Conservation (phyloP, 495 filamentous ascomycete genomes). For the Penicillium nucicola region DNA sequence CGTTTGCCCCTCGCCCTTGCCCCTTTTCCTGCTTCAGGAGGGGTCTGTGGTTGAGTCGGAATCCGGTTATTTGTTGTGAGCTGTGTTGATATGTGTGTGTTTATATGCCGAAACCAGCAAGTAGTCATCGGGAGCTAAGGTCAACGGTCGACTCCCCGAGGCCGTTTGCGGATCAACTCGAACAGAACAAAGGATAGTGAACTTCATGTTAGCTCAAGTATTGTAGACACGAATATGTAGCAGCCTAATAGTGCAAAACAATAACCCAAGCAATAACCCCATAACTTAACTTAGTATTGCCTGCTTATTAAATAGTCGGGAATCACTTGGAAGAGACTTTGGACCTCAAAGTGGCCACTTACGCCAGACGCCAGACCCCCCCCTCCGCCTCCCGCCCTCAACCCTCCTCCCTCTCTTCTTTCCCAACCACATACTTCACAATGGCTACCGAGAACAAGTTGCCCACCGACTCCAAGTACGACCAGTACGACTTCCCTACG, state of each 20-base stretch:
- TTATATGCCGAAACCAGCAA: too few relatives aligned
- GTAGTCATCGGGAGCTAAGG: too few relatives aligned
- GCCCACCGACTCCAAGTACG: conserved; percentile 83
- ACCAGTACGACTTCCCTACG: conserved; percentile 91
- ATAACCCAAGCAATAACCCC: background rate
- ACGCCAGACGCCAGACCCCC: conserved; percentile 12
- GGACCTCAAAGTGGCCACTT: conserved; percentile 20
- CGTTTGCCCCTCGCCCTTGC: conserved; percentile 12
- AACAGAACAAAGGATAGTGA: too few relatives aligned
- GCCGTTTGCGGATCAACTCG: too few relatives aligned
- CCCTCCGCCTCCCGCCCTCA: conserved; percentile 20
- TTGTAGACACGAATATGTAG: too few relatives aligned
- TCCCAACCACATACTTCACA: conserved; percentile 16
- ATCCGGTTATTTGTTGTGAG: background rate
- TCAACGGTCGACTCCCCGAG: too few relatives aligned
- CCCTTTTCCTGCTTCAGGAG: conserved; percentile 11
- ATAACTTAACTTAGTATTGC: background rate
- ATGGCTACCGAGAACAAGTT: conserved; percentile 43
- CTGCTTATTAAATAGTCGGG: background rate
- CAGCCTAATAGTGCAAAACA: too few relatives aligned
- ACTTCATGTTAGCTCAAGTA: too few relatives aligned
- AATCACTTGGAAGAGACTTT: background rate
- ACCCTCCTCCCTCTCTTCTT: conserved; percentile 9
- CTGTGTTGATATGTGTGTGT: too few relatives aligned
- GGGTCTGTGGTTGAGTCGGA: background rate